Evolutionary conservation across 2,329 filamentous ascomycete genomes (phyloP).

Genomic region (Colletotrichum sp.): DNA sequence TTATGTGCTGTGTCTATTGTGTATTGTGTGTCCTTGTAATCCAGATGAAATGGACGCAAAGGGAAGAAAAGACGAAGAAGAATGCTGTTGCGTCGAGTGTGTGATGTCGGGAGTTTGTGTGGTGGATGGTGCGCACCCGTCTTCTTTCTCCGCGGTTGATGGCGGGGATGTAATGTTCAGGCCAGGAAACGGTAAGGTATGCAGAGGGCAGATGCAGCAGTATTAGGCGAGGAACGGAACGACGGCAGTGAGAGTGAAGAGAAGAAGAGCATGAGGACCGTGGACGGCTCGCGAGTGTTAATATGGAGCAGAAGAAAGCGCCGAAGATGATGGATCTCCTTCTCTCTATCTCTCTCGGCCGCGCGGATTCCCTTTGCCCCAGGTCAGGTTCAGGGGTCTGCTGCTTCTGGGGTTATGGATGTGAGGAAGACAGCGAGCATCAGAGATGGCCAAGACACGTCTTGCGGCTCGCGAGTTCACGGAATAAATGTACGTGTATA

Average conservation of each 20-base stretch:
- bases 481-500: not conserved
- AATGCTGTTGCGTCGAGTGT: not conserved
- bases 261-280: not conserved
- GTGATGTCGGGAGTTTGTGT: not conserved
- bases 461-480: not conserved
- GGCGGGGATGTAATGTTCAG: not conserved
- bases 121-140: not conserved
- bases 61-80: not conserved
- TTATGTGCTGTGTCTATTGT: not conserved
- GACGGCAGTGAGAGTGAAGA: not conserved
- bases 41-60: not conserved
- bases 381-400: not conserved
- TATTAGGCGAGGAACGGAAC: not conserved
- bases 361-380: not conserved
- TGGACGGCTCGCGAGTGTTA: not conserved
- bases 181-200: not conserved
- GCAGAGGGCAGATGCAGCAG: not conserved
- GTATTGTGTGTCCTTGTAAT: not conserved
- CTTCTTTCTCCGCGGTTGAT: not conserved
- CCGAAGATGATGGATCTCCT: not conserved
- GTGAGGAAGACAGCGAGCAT: not conserved
- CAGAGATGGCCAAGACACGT: not conserved
- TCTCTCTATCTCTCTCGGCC: not conserved
- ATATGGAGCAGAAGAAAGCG: not conserved
- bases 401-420: not conserved